Base-by-base conservation (phyloP, 306 rosid species). In the Cicer arietinum region DNA sequence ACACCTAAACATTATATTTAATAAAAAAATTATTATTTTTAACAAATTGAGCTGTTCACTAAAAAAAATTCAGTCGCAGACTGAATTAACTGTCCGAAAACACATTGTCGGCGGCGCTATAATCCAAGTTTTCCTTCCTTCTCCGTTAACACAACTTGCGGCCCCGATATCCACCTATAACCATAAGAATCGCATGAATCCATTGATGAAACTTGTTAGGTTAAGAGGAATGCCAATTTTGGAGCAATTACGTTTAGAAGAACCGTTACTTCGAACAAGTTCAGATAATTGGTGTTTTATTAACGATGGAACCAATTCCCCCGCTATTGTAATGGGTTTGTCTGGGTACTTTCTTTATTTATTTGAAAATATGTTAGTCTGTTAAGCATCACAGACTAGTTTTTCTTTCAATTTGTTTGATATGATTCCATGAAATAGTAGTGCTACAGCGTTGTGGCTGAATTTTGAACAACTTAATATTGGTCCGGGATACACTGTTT, bases 241-340 rank as follows among this genome's bases (percentile, higher is more conserved):
- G 82, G 86, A 85, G 75, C 99, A 94, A 82, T 90, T 94, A 77
- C 86, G 78, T 76, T 62, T 94, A 63, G 99, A 94, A 85, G 99
- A 94, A 86, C 83, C 85, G 44, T 64, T 94, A 50, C 96, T 94
- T 67, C 87, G 99, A 43, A 90, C 91, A 45, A 85, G 90, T 60
- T 89, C 90, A 0, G 83, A 92, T 54, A 94, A 94, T 85, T 92
- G 97, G 99, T 94, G 99, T 79, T 85, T 94, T 54, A 68, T 92
- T 16, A 94, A 94, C 69, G 96, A 92, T 51, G 97, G 95, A 51
- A 89, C 96, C 14, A 48, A 7, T 60, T 73, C 75, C 69, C 90
- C 93, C 40, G 35, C 87, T 40, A 71, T 94, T 69, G 95, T 91
- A 42, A 91, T 94, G 98, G 97, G 96, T 71, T 67, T 94, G 77